These are phyloP conservation scores for Raddia guianensis DNA, from an alignment of 176 grass and related monocot genomes.

Conservation along the genomic window DNA sequence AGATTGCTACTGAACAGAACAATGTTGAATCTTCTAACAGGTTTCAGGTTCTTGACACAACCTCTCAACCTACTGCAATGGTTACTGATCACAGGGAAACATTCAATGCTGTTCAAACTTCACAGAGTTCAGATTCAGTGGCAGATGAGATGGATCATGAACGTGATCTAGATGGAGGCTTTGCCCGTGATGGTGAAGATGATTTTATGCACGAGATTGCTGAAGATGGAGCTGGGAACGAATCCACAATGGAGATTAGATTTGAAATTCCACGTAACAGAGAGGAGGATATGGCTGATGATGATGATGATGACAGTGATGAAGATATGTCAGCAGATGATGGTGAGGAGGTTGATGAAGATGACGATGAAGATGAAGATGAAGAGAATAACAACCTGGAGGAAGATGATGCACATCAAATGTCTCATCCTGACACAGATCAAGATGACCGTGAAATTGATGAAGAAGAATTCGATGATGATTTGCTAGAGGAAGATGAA, in stretches of 20 bases:
- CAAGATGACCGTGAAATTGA: slow-evolving; percentile 98
- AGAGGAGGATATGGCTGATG: slow-evolving; percentile 88
- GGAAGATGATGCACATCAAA: slow-evolving; percentile 82
- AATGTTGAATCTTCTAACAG: slow-evolving; percentile 64
- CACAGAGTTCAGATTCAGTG: slow-evolving; percentile 69
- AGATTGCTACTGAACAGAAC: slow-evolving; percentile 56
- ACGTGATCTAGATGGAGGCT: slow-evolving; percentile 62
- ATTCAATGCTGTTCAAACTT: slow-evolving; percentile 63
- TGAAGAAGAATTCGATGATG: slow-evolving; percentile 98
- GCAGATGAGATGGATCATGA: slow-evolving; percentile 95
- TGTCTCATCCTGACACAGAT: slow-evolving; percentile 91
- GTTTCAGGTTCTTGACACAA: slow-evolving; percentile 69
- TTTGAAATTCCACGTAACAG: slow-evolving; percentile 80
- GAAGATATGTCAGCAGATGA: slow-evolving; percentile 81
- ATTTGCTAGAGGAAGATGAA: slow-evolving; percentile 90
- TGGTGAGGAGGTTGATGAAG: slow-evolving; percentile 80
- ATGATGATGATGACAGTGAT: slow-evolving; percentile 73
- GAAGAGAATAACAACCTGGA: slow-evolving; percentile 86
- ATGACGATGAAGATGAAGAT: slow-evolving; percentile 74
- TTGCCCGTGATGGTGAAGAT: slow-evolving; percentile 74
- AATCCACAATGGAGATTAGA: slow-evolving; percentile 91
- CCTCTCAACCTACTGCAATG: slow-evolving; percentile 62
- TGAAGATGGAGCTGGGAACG: slow-evolving; percentile 75
- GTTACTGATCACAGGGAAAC: slow-evolving; percentile 69
- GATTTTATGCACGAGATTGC: slow-evolving; percentile 96